Evolutionary conservation across 441 rosid species (phyloP).

Genomic region (Hypseocharis bilobata): DNA sequence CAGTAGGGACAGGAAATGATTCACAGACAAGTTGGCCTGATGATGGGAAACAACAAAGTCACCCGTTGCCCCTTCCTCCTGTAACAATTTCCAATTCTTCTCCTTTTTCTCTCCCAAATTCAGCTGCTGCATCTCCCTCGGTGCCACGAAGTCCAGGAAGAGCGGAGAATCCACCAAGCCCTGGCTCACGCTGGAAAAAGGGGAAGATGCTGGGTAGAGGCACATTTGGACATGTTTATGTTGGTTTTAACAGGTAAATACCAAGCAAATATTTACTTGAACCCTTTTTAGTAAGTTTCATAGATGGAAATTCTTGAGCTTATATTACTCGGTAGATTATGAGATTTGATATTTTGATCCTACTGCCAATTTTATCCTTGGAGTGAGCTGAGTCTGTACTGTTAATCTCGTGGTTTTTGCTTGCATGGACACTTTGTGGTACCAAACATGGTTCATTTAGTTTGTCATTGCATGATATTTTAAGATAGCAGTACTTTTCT

Average conservation of each 20-base stretch:
- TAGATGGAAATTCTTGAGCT: too few relatives aligned
- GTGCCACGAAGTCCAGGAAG: constrained; percentile 50
- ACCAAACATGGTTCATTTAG: neutral
- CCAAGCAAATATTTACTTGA: constrained; percentile 6
- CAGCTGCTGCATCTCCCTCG: constrained; percentile 44
- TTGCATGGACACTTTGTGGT: too few relatives aligned
- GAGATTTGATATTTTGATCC: too few relatives aligned
- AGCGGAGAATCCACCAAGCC: constrained; percentile 37
- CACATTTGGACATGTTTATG: constrained; percentile 51
- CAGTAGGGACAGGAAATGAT: constrained; percentile 28
- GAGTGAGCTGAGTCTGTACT: too few relatives aligned
- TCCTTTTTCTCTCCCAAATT: constrained; percentile 43
- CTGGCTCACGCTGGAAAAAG: constrained; percentile 44
- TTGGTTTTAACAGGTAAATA: constrained; percentile 45
- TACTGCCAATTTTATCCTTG: too few relatives aligned
- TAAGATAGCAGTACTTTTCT: neutral
- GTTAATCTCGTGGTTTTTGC: too few relatives aligned
- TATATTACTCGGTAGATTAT: too few relatives aligned
- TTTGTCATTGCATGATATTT: neutral
- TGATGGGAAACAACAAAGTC: constrained; percentile 48
- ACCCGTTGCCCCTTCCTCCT: constrained; percentile 55
- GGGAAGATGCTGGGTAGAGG: constrained; percentile 52
- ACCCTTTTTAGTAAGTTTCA: neutral
- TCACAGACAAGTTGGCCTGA: constrained; percentile 35
- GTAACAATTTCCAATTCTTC: constrained; percentile 33